Evolutionary conservation across 129 eudicot genomes (phyloP), one percentile per base, ranked within the genome.

Genomic region (Mikania micrantha): DNA sequence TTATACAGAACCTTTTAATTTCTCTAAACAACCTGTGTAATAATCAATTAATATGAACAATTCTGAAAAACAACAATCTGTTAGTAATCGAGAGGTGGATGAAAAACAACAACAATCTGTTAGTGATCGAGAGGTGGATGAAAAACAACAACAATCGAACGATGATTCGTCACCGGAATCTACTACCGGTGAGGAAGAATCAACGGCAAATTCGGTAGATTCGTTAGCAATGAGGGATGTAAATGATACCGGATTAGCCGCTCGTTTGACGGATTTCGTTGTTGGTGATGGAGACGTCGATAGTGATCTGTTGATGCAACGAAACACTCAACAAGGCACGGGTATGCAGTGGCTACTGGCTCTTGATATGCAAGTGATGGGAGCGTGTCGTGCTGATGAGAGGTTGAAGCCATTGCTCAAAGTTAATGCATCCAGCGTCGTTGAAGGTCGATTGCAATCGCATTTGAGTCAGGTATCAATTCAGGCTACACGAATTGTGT

Each of bases 311-410:
- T 57, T 83, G 79, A 71, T 85, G 65, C 85, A 81, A 73, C 76
- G 80, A 25, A 73, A 79, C 74, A 48, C 61, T 36, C 57, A 82
- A 31, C 90, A 66, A 65, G 87, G 76, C 16, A 76, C 75, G 47
- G 79, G 86, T 76, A 20, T 82, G 67, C 84, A 69, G 56, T 93
- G 95, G 95, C 57, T 88, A 50, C 75, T 70, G 63, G 96, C 99
- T 7, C 78, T 93, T 73, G 92, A 93, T 86, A 73, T 84, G 88
- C 99, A 93, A 48, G 92, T 84, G 20, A 81, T 85, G 83, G 99
- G 99, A n/a, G 99, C 99, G 22, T 93, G 99, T 70, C 95, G 99
- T 21, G 88, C 83, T 3, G 95, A 89, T 71, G 99, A 93, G 85
- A 80, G 96, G 69, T 60, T 93, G 48, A 89, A 86, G 83, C 96